Conservation (phyloP, 177 flowering plant genomes). For the Tripterygium wilfordii region DNA sequence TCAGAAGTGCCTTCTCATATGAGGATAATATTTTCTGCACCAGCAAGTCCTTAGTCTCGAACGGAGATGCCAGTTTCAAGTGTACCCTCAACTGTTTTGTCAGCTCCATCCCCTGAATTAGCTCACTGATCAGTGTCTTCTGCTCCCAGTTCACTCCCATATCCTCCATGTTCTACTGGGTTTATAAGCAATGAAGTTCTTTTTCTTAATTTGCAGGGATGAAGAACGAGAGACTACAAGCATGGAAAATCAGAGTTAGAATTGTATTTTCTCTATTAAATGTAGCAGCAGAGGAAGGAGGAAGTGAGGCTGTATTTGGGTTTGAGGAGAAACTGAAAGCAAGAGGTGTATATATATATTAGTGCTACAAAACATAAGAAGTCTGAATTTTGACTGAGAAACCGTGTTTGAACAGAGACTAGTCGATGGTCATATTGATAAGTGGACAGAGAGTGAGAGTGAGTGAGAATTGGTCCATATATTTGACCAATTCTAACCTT, state of each 20-base stretch:
- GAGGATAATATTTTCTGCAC: conserved; percentile 51
- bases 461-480: conserved; percentile 18
- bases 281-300: too few species aligned
- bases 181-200: too few species aligned
- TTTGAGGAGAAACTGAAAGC: too few species aligned
- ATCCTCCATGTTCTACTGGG: too few species aligned
- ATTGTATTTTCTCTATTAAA: too few species aligned
- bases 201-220: too few species aligned
- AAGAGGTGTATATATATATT: too few species aligned
- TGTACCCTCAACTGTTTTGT: conserved; percentile 47
- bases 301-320: too few species aligned
- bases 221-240: too few species aligned
- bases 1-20: conserved; percentile 49
- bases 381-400: conserved; percentile 48
- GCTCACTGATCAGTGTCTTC: conserved; percentile 40
- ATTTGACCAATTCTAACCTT: conserved; percentile 66
- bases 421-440: conserved; percentile 47
- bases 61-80: conserved; percentile 29
- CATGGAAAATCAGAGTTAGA: too few species aligned
- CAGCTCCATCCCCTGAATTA: conserved; percentile 48
- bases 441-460: conserved; percentile 1
- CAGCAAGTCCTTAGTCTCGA: conserved; percentile 34
- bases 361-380: too few species aligned
- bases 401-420: conserved; percentile 43
- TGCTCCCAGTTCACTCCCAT: conserved; percentile 49